Base-by-base conservation (phyloP, 1,139 yeast species). In the Debaryomyces nepalensis region DNA sequence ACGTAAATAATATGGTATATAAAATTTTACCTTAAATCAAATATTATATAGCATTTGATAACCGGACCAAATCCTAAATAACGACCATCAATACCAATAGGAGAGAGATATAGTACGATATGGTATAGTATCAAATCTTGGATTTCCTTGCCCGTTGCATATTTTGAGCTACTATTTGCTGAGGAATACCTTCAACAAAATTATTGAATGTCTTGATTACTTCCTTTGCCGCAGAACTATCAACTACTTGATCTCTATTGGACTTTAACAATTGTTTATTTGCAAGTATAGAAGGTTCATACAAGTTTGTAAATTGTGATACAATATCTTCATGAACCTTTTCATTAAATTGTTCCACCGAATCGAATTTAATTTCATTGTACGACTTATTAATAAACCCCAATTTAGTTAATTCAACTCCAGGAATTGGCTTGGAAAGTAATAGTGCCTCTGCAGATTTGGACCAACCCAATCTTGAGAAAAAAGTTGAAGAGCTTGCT, bases 181-280 rank as follows among this genome's bases (percentile, higher is more conserved):
- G 95, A 2, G 97, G 96, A 47, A 77, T 73, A 39, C 93, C 93
- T 47, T 76, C 69, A 37, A 84, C 68, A 84, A 93, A 88, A 56
- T 79, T 79, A 43, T 74, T 71, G 48, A 87, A 73, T 3, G 95
- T 96, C 43, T 73, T 70, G 51, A 82, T 69, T 26, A 82, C 82
- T 64, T 88, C 96, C 47, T 74, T 73, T n/a, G 86, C 70, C 54
- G 80, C 82, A 34, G 85, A 81, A 39, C 73, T 59, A 48, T 69
- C 70, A 49, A 79, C 63, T 42, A 72, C 66, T 40, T 62, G 62
- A 42, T 75, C 73, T 49, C 76, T 68, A 50, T 79, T 72, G 29
- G 69, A 65, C 55, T 73, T 76, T 48, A 79, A 59, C 54, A 87
- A 70, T 50, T 72, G 70, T 63, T 84, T 87, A 63, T 82, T 87